Percentiles rank a stretch among this genome's conserved stretches.
phyloP scores from a whole-genome alignment of 495 filamentous ascomycete genomes.

The Lophiotrema nucula region DNA sequence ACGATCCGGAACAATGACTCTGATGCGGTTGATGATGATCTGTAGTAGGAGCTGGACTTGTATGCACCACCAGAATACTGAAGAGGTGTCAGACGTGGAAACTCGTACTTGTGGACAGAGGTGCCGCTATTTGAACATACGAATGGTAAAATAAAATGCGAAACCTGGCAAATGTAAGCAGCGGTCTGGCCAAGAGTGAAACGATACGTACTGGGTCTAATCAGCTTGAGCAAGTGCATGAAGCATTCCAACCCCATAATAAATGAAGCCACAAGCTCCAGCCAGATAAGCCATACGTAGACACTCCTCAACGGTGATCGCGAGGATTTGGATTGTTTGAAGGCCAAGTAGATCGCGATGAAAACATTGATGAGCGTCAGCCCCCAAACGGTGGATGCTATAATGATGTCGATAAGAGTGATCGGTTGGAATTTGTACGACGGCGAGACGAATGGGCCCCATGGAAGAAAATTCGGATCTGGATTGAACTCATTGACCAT shows the following conservation, averaged over 20 bases:
- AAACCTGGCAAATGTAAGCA: constrained; percentile 5
- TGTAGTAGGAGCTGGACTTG: constrained; percentile 28
- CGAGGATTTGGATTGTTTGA: background rate
- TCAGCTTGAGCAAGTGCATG: constrained; percentile 13
- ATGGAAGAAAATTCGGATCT: constrained; percentile 5
- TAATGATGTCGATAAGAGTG: constrained; percentile 13
- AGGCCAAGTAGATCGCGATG: constrained; percentile 4
- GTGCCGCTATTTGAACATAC: constrained; percentile 6
- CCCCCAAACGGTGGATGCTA: constrained; percentile 6
- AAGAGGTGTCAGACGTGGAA: background rate
- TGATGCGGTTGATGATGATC: constrained; percentile 30
- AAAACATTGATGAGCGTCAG: background rate
- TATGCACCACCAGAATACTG: constrained; percentile 30
- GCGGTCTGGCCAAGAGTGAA: background rate
- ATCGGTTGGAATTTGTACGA: constrained; percentile 5
- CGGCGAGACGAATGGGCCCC: constrained; percentile 16
- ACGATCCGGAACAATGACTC: constrained; percentile 26
- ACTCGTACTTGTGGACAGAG: background rate
- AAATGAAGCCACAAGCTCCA: constrained; percentile 20
- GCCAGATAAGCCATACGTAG: constrained; percentile 26
- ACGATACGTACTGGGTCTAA: constrained; percentile 19
- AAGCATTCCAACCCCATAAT: constrained; percentile 19
- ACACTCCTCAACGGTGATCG: constrained; percentile 15
- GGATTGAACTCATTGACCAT: constrained; percentile 17
- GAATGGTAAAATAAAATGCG: constrained; percentile 14